These are phyloP conservation scores for Trichosanthes cucumerina DNA, from an alignment of 306 rosid species.

Conservation along the genomic window DNA sequence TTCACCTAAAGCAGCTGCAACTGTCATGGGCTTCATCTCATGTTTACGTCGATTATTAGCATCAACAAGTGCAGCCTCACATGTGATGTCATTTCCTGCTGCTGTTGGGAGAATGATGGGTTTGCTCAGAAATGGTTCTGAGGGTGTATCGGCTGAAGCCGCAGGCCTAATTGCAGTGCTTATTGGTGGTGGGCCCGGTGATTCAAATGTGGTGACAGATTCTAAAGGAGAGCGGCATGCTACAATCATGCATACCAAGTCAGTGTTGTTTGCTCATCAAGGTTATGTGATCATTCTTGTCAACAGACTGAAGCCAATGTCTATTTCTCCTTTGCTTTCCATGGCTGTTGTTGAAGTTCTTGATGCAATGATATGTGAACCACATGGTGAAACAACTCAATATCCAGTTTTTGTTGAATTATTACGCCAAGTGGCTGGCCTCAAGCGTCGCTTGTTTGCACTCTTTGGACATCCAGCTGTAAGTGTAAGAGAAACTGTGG, in stretches of 20 bases:
- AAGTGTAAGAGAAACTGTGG: constrained; percentile 91
- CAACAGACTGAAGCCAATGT: constrained; percentile 86
- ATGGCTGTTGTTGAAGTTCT: constrained; percentile 97
- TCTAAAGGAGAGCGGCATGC: constrained; percentile 98
- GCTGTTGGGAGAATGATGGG: constrained; percentile 99
- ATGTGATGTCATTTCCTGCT: constrained; percentile 96
- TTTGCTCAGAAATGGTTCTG: constrained; percentile 93
- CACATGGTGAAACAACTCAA: constrained; percentile 95
- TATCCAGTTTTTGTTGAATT: constrained; percentile 87
- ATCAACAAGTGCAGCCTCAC: constrained; percentile 90
- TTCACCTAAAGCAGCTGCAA: constrained; percentile 99
- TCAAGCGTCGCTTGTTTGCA: constrained; percentile 95
- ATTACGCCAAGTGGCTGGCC: constrained; percentile 95
- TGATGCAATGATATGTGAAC: constrained; percentile 98
- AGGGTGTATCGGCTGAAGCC: constrained; percentile 96
- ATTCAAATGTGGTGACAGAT: constrained; percentile 50
- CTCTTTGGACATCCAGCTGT: constrained; percentile 99
- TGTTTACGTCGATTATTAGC: constrained; percentile 88
- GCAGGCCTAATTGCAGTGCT: constrained; percentile 90
- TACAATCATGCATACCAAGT: constrained; percentile 89
- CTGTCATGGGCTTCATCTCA: constrained; percentile 88
- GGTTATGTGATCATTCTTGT: constrained; percentile 68
- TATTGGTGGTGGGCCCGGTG: constrained; percentile 95
- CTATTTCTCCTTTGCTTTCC: constrained; percentile 84
- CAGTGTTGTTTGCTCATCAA: constrained; percentile 82